phyloP scores from a whole-genome alignment of 306 rosid genomes.

The Cajanus cajan region DNA sequence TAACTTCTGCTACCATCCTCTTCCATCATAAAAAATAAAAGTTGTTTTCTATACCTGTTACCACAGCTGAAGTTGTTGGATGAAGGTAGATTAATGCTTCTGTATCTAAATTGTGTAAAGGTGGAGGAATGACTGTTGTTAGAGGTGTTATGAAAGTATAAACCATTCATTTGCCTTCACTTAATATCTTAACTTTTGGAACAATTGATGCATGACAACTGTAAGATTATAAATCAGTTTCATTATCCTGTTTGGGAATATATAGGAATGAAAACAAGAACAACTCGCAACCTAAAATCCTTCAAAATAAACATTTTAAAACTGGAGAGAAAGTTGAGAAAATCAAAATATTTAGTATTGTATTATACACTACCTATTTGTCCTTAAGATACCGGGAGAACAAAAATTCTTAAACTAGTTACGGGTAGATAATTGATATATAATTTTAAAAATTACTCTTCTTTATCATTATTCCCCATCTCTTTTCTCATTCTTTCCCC shows the following conservation, averaged over 20 bases:
- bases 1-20: not conserved
- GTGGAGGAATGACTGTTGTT: too few species aligned
- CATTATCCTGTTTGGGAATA: not conserved
- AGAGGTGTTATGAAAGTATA: too few species aligned
- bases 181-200: too few species aligned
- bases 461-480: not conserved
- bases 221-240: not conserved
- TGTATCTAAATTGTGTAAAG: too few species aligned
- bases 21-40: not conserved
- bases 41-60: not conserved
- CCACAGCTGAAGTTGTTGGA: too few species aligned
- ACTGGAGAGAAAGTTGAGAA: not conserved
- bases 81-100: too few species aligned
- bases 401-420: not conserved
- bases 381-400: not conserved
- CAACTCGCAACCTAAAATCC: not conserved
- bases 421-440: not conserved
- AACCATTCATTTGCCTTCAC: too few species aligned
- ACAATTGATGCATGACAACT: too few species aligned
- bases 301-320: too few species aligned
- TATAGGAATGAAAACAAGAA: not conserved
- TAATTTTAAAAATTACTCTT: not conserved
- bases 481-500: not conserved
- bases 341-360: not conserved
- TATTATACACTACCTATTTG: not conserved